Base-by-base conservation (phyloP, 805 yeast species). In the Saturnispora galanensis region DNA sequence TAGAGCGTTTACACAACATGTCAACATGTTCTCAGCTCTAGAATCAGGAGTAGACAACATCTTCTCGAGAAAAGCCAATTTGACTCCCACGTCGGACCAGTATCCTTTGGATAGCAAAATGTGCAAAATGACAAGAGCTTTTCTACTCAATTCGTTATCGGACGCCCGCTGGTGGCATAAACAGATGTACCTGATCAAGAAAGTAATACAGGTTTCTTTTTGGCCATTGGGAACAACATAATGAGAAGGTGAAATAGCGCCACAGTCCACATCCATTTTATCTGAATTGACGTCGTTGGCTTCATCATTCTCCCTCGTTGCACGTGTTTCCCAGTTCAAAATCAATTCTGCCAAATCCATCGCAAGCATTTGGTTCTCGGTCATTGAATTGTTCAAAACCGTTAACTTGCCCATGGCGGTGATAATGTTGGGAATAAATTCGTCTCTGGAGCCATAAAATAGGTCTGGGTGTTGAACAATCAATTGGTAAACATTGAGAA, bases 371-470 rank as follows among this genome's bases (percentile, higher is more conserved):
- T 88, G 97, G 53, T 83, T 85, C 50, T 90, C 96, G 17, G 78
- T 58, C 1, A 86, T 80, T 3, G 93, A 79, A 53, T 81, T 84
- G 4, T 88, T 79, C 55, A 80, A 67, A 40, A 86, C 77, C 0
- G 94, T 84, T 42, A 93, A 67, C 56, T 88, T 87, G 12, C 95
- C 95, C 88, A 93, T 84, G 1, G 95, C 95, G 3, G 89, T 77
- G 42, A 93, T 84, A 45, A 90, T 84, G 52, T 84, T 85, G 2
- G 95, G 83, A 47, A 88, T 78, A 56, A 90, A 93, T 45, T 87
- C 86, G 52, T 87, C 96, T 45, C 97, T 72, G 12, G 90, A 89
- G 43, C 78, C 79, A 56, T 76, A 90, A 62, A 93, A 93, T 42
- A 87, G 65, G 47, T 82, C 90, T 0, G 94, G 77, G 53, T 93